Base-by-base conservation (phyloP, 352 stramenopile genomes). In the Bremia lactucae region DNA sequence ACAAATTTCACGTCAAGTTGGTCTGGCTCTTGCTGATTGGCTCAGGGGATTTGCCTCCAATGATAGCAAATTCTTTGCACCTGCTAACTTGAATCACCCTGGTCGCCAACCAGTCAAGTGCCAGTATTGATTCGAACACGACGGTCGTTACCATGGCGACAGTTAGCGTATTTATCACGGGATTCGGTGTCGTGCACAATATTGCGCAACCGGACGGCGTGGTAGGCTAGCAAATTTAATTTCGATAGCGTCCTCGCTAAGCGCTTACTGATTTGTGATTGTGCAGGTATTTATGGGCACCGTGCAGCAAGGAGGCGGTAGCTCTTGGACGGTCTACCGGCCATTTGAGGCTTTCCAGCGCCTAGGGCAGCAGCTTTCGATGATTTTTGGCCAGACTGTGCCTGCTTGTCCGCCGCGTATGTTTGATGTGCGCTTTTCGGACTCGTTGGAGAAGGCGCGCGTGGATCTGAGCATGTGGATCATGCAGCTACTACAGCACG, bases 401-500 rank as follows among this genome's bases (percentile, higher is more conserved):
- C 78, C 75, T 18, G 46, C 55, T 18, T 88, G 75, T 42, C 78
- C 78, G 16, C 52, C 62, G 9, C 55, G 51, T 15, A 62, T 59
- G 29, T 78, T 83, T 26, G 74, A 91, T 47, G 5, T 75, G 40
- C 66, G 68, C 46, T 83, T 68, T 47, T 63, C 72, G 2, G 72
- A 86, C 29, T 83, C 55, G 43, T 47, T 87, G 18, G 78, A 88
- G 60, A 83, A 83, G 49, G 63, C 67, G 23, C 73, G 75, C 22
- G 61, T 77, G 31, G 78, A 88, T 23, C 46, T 91, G 42, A 74
- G 59, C 19, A 82, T 86, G 62, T 91, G 78, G 78, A 59, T 91
- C 28, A 75, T 83, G 62, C 76, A 88, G 50, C 58, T 91, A 9
- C 54, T 88, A 36, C 72, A 82, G 41, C 73, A 91, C 55, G 56